Base-by-base conservation (phyloP, 768 basidiomycete genomes). In the Amyloporia xantha region DNA sequence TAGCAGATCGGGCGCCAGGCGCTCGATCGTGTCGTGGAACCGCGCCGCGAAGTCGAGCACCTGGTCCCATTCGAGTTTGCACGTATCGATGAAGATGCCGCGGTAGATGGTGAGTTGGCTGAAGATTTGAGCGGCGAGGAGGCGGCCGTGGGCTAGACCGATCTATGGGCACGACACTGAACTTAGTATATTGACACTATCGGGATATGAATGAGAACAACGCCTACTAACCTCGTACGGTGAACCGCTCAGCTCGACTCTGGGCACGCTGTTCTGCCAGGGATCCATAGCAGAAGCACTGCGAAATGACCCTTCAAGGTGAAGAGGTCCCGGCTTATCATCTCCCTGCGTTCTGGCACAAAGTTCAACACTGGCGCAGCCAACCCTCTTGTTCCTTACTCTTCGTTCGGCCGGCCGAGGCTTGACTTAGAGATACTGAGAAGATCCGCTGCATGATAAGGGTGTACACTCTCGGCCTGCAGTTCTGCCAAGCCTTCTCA, bases 21-120 rank as follows among this genome's bases (percentile, higher is more conserved):
- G 43, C 13, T 42, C 43, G 37, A 69, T 59, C 19, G 59, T 56
- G 4, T 44, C 41, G 26, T 51, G 50, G 51, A 63, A 69, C 41
- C 56, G 47, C 19, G 54, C 51, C 3, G 65, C 62, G 39, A 63
- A 54, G 9, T 47, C 45, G 20, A 61, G 61, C 2, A 68, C 68
- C 40, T 57, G 57, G 12, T 54, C 41, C 68, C 68, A 69, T 24
- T 66, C 59, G 46, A 68, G 58, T 51, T 65, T 64, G 49, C 63
- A 66, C 4, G 56, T 54, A 26, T 54, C 48, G 27, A 59, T 48
- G 54, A 69, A 69, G 40, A 69, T 58, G 5, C 47, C 61, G 37
- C 55, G 53, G 55, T 69, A 69, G 41, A 67, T 61, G 15, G 43
- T 35, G 20, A 69, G 56, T 49, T 67, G 66, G 28, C 58, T 56